Evolutionary conservation across 1,284 basidiomycete species (phyloP).

Genomic region (Meripilus lineatus): DNA sequence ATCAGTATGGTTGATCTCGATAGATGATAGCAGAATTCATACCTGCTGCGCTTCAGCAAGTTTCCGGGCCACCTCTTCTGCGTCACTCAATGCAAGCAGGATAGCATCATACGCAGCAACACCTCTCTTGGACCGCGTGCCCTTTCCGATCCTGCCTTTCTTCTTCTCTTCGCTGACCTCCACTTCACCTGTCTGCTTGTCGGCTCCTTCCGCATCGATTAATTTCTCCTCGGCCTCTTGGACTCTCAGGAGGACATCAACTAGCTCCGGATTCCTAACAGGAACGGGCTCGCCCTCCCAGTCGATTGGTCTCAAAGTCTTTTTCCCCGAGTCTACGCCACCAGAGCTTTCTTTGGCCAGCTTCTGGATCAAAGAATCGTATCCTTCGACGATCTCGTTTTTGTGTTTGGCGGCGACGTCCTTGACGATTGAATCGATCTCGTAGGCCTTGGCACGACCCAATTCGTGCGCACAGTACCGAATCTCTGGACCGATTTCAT

Average conservation of each 20-base stretch:
- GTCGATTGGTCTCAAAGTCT: conserved; percentile 37
- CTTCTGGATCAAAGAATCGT: conserved; percentile 50
- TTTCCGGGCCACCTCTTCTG: conserved; percentile 77
- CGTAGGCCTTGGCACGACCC: conserved; percentile 70
- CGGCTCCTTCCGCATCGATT: conserved; percentile 24
- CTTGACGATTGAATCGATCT: conserved; percentile 76
- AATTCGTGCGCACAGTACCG: conserved; percentile 91
- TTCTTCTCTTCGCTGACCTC: conserved; percentile 28
- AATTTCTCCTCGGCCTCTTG: conserved; percentile 71
- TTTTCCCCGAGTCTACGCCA: conserved; percentile 22
- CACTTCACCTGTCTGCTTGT: conserved; percentile 18
- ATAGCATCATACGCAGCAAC: conserved; percentile 84
- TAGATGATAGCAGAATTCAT: conserved; percentile 12
- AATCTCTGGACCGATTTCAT: conserved; percentile 88
- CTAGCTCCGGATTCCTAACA: conserved; percentile 87
- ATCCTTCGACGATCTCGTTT: conserved; percentile 60
- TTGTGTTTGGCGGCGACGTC: conserved; percentile 63
- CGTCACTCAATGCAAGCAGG: conserved; percentile 80
- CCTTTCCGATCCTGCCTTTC: conserved; percentile 35
- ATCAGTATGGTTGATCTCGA: neutral
- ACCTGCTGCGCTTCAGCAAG: conserved; percentile 79
- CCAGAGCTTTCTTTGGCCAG: conserved; percentile 43
- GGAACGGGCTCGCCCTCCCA: conserved; percentile 88
- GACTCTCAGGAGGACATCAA: conserved; percentile 81
- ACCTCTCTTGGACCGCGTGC: conserved; percentile 56